A percentile compares a stretch with the other conserved stretches of the same genome.
phyloP scores from a whole-genome alignment of 78 protist species.

The Dictyostelium discoideum region dicty_2.7 NC_007089.4:2555001-2555500 shows the following conservation, averaged over 20 bases:
- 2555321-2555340: no score
- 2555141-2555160: conserved; percentile 36
- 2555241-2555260: conserved; percentile 84
- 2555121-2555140: conserved; percentile 86
- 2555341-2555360: background rate
- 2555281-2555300: background rate
- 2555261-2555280: conserved; percentile 83
- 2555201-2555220: conserved; percentile 84
- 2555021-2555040: conserved; percentile 51
- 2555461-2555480: background rate
- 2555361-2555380: background rate
- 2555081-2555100: conserved; percentile 60
- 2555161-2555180: conserved; percentile 85
- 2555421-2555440: background rate
- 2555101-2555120: conserved; percentile 87
- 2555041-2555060: conserved; percentile 88
- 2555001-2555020: conserved; percentile 23
- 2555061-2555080: conserved; percentile 86
- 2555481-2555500: conserved; percentile 20
- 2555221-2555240: conserved; percentile 86
- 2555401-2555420: background rate
- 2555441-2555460: background rate
- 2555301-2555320: background rate
- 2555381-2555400: no score
- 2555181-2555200: conserved; percentile 87